Base-by-base conservation (phyloP, 1,284 basidiomycete species). In the Golubevia pallescens region DNA sequence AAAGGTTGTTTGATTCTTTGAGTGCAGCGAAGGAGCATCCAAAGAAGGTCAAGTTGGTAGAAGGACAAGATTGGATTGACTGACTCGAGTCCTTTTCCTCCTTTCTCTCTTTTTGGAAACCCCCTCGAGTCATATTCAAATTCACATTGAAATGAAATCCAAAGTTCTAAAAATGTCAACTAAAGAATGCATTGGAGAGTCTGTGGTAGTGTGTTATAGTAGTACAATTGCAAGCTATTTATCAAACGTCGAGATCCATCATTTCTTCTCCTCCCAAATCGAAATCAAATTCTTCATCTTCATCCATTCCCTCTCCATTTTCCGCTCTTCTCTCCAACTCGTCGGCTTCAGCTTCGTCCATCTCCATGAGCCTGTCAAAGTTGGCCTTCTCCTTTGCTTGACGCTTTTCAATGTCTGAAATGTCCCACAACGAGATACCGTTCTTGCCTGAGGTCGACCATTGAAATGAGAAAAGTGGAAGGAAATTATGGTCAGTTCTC, bases 391-490 rank as follows among this genome's bases (percentile, higher is more conserved):
- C 82, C 62, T 82, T 84, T 14, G 69, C 72, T 57, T 85, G 82
- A 1, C 82, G 68, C 38, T 62, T 62, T 57, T 84, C 81, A 67
- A 85, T 80, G 55, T 85, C 82, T 20, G 64, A 67, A 3, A 85
- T 32, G 60, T 76, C 75, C 82, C 82, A 85, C 32, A 85, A 64
- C 60, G 74, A 77, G 51, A 84, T 76, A 0, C 82, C 82, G 57
- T 81, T 80, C 67, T 85, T 85, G 32, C 76, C 75, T 60, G 69
- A 16, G 23, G 20, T 28, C 28, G 28, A 28, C 28, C 28, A 28
- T 28, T 28, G n/a, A n/a, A 38, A 19, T 53, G 19, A 16, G 53
- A 14, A 48, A 24, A 51, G n/a, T 20, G 42, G 42, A 5, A 24
- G 13, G 52, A 4, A 16, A 21, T 32, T 5, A 21, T 5, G 59